Percentiles rank a stretch among this genome's conserved stretches.
Evolutionary conservation across 768 basidiomycete genomes (phyloP).

Genomic region (Suillus tomentosus): DNA sequence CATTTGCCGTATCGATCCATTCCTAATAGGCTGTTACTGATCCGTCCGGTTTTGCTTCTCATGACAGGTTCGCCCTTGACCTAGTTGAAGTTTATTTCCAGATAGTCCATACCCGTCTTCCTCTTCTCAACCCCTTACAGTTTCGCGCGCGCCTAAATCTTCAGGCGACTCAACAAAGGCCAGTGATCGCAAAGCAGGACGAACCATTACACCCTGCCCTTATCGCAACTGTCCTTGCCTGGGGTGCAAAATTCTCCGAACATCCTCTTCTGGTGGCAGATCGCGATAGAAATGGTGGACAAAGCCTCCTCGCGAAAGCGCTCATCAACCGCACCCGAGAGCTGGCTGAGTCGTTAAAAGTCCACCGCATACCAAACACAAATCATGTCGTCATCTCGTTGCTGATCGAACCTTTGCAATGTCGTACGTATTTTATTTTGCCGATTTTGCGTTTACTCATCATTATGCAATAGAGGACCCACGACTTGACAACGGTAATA

Average conservation of each 20-base stretch:
- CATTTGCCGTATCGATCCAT: constrained; percentile 31
- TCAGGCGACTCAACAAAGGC: constrained; percentile 29
- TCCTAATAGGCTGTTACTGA: constrained; percentile 17
- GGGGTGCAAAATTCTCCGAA: constrained; percentile 94
- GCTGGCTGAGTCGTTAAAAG: constrained; percentile 84
- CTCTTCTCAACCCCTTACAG: constrained; percentile 80
- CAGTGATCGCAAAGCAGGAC: constrained; percentile 31
- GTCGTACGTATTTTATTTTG: constrained; percentile 59
- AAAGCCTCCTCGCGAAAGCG: constrained; percentile 76
- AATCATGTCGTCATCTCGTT: constrained; percentile 85
- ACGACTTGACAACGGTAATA: constrained; percentile 66
- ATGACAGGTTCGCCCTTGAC: constrained; percentile 81
- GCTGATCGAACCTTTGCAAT: constrained; percentile 82
- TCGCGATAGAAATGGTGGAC: constrained; percentile 64
- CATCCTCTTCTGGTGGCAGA: constrained; percentile 83
- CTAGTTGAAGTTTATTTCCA: constrained; percentile 95
- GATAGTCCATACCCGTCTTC: constrained; percentile 85
- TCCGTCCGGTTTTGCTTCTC: constrained; percentile 14
- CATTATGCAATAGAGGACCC: constrained; percentile 57
- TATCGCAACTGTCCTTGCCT: constrained; percentile 85
- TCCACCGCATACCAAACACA: constrained; percentile 74
- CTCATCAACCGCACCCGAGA: constrained; percentile 82
- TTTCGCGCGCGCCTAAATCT: constrained; percentile 74
- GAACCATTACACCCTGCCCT: constrained; percentile 68
- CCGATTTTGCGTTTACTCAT: constrained; percentile 14